Evolutionary conservation across 2,329 filamentous ascomycete genomes (phyloP), one percentile per base, ranked within the genome.

Genomic region (Monosporascus sp.): DNA sequence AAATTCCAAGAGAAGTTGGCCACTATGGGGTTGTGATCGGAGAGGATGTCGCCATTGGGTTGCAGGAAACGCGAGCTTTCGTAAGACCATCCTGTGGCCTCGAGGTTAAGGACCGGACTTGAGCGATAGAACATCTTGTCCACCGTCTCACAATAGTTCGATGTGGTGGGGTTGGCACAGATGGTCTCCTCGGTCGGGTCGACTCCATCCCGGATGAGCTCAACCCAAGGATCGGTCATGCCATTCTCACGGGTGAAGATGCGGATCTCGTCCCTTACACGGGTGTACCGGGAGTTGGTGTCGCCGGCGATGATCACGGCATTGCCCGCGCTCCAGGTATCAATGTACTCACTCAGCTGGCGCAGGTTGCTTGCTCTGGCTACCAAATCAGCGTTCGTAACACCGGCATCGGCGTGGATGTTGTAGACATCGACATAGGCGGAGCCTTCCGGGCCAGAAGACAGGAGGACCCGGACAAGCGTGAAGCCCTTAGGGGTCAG

Each of bases 401-500:
- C 78, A 17, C 83, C 84, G 18, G 85, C 86, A 64, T 88, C 85
- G 1, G 83, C 72, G 65, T 88, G 85, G 7, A 88, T 62, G 64
- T 88, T 88, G 72, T 87, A 87, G 7, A 81, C 71, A 64, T 88
- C 85, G 24, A 85, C 67, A 55, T 79, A 85, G 7, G 82, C 75
- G 17, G 77, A 77, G 37, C 74, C 71, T 8, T 73, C 75, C 8
- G 27, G 8, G 8, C 27, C 8, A 27, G 27, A 27, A 3, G 15
- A 86, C 59, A 20, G 74, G 68, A 41, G 79, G 8, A 27, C 67
- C 14, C 83, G 78, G 83, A 88, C 86, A 48, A 83, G 82, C 1
- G 83, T 87, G 66, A 87, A 87, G 15, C 85, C 85, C 67, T 88
- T 88, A 22, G 83, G 85, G 1, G 85, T 87, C 57, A 87, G 70